These are phyloP conservation scores for Stemphylium vesicarium DNA, from an alignment of 2,329 filamentous ascomycete genomes.

Conservation along the genomic window DNA sequence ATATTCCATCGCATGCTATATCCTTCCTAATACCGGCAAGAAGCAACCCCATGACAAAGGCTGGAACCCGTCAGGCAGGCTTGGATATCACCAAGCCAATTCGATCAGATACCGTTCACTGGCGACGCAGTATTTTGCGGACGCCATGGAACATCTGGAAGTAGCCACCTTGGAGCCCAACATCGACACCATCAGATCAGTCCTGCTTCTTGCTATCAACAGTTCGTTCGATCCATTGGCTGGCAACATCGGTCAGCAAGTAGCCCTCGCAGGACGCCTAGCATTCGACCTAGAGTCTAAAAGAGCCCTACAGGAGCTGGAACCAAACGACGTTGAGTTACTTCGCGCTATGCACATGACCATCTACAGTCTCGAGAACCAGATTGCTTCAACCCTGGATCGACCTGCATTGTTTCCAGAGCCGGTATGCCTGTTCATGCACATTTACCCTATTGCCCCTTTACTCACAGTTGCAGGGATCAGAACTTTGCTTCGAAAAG, in stretches of 20 bases:
- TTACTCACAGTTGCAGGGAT: constrained; percentile 30
- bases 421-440: constrained; percentile 27
- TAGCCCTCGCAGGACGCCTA: constrained; percentile 45
- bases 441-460: neutral
- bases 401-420: constrained; percentile 46
- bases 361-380: constrained; percentile 46
- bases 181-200: constrained; percentile 40
- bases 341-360: constrained; percentile 44
- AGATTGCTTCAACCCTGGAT: constrained; percentile 44
- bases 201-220: constrained; percentile 45
- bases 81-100: constrained; percentile 39
- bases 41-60: constrained; percentile 25
- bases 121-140: constrained; percentile 35
- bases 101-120: constrained; percentile 38
- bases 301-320: constrained; percentile 34
- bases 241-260: constrained; percentile 46
- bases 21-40: constrained; percentile 36
- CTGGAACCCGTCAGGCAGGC: constrained; percentile 34
- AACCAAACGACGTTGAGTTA: constrained; percentile 26
- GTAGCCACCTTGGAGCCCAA: constrained; percentile 41
- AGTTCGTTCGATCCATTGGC: constrained; percentile 45
- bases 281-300: constrained; percentile 40
- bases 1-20: constrained; percentile 45
- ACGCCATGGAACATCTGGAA: constrained; percentile 42
- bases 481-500: constrained; percentile 37